Conservation (phyloP, 345 rosid species). For the Gossypium rotundifolium region DNA sequence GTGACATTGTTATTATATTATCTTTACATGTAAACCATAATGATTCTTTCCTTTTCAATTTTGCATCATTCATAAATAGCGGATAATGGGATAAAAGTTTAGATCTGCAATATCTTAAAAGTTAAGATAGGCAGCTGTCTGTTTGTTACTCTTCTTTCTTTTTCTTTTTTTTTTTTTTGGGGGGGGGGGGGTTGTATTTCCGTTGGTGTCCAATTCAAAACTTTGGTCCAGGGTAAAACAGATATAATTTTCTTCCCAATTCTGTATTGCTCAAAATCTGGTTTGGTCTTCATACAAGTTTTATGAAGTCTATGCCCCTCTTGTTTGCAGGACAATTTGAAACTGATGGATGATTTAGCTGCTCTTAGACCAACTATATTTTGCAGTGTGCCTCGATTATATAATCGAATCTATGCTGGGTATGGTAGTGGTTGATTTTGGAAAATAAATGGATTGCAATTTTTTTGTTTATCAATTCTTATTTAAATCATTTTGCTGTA, state of each 20-base stretch:
- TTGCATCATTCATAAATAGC: background rate
- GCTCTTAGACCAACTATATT: conserved; percentile 77
- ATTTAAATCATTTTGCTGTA: conserved; percentile 18
- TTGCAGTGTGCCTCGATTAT: conserved; percentile 91
- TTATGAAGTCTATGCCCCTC: background rate
- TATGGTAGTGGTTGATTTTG: conserved; percentile 22
- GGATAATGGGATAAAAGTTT: too few species aligned
- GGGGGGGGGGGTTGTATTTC: background rate
- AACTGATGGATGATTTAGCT: conserved; percentile 79
- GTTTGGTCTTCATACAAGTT: background rate
- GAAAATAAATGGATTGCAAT: background rate
- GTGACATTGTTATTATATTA: conserved; percentile 3
- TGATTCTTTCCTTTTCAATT: background rate
- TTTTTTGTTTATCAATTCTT: conserved; percentile 10
- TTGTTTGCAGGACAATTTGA: conserved; percentile 66
- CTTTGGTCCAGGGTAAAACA: background rate
- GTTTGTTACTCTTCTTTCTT: too few species aligned
- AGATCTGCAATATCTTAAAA: background rate
- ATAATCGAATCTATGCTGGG: conserved; percentile 83
- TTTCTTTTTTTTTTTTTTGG: too few species aligned
- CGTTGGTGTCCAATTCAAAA: background rate
- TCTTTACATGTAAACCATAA: background rate
- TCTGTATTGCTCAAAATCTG: background rate
- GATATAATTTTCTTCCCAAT: background rate
- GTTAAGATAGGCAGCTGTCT: background rate